phyloP scores from a whole-genome alignment of 805 yeast species.

The Alloascoidea hylecoeti region DNA sequence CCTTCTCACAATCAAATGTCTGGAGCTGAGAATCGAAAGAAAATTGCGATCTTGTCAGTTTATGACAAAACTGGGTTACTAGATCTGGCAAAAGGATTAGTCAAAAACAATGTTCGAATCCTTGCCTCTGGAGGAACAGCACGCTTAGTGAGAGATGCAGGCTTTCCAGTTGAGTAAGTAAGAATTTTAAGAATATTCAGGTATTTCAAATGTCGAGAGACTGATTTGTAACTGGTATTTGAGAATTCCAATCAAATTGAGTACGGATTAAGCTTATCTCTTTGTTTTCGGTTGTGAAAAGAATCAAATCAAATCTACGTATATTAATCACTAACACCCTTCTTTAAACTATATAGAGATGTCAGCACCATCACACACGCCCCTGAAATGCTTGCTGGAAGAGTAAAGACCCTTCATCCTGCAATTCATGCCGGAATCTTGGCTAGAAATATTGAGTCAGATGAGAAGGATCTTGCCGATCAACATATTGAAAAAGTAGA shows the following conservation, averaged over 20 bases:
- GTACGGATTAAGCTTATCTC: no score
- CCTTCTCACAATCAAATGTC: no score
- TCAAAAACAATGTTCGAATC: slow-evolving; percentile 76
- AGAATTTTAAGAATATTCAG: no score
- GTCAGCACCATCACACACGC: slow-evolving; percentile 93
- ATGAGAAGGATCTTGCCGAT: slow-evolving; percentile 73
- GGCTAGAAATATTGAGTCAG: slow-evolving; percentile 85
- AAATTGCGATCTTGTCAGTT: slow-evolving; percentile 93
- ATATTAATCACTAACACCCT: no score
- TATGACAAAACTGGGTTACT: slow-evolving; percentile 94
- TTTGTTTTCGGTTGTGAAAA: no score
- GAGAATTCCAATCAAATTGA: no score
- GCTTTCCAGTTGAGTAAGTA: slow-evolving; percentile 75
- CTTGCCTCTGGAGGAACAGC: slow-evolving; percentile 98
- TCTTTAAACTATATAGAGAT: no score
- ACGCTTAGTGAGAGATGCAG: slow-evolving; percentile 85
- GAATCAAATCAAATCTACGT: no score
- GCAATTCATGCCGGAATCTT: slow-evolving; percentile 97
- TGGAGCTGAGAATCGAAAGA: slow-evolving; percentile 35
- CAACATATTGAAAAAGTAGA: slow-evolving; percentile 95
- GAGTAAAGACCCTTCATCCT: slow-evolving; percentile 97
- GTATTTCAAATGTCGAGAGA: no score
- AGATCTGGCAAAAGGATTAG: slow-evolving; percentile 92
- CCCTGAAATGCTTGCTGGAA: slow-evolving; percentile 97
- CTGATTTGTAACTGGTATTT: no score